A percentile compares a stretch with the other conserved stretches of the same genome.
phyloP scores from a whole-genome alignment of 495 filamentous ascomycete species.

The Aspergillus funiculosus region DNA sequence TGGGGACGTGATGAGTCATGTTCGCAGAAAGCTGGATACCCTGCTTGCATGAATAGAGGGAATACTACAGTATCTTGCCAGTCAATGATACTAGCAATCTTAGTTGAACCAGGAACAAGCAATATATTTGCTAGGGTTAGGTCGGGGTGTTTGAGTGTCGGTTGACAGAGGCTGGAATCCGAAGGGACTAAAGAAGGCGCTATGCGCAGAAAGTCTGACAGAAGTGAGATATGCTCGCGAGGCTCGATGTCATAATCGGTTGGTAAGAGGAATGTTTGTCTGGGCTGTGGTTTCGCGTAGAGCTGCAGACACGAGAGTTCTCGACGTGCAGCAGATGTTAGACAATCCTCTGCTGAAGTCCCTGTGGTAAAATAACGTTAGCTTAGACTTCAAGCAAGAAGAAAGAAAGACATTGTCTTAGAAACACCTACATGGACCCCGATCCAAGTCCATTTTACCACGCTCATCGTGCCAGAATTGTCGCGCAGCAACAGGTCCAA shows the following conservation, averaged over 20 bases:
- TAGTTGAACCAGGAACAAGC: slow-evolving; percentile 25
- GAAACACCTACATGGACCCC: slow-evolving; percentile 33
- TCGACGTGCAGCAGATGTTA: slow-evolving; percentile 32
- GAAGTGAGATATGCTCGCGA: slow-evolving; percentile 26
- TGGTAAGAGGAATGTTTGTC: slow-evolving; percentile 31
- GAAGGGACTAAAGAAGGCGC: slow-evolving; percentile 25
- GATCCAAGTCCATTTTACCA: slow-evolving; percentile 26
- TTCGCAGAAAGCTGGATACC: slow-evolving; percentile 37
- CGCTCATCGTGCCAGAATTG: slow-evolving; percentile 38
- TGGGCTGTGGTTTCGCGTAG: slow-evolving; percentile 29
- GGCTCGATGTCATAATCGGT: slow-evolving; percentile 27
- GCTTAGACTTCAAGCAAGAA: not conserved
- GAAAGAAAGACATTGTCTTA: slow-evolving; percentile 3
- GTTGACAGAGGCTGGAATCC: slow-evolving; percentile 16
- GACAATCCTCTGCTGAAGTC: slow-evolving; percentile 26
- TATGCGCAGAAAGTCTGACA: slow-evolving; percentile 27
- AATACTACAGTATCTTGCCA: slow-evolving; percentile 31
- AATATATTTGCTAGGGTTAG: slow-evolving; percentile 31
- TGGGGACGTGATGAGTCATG: slow-evolving; percentile 29
- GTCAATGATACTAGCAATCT: slow-evolving; percentile 34
- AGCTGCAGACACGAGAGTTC: slow-evolving; percentile 26
- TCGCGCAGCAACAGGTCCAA: slow-evolving; percentile 32
- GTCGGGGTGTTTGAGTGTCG: slow-evolving; percentile 32
- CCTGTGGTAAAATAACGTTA: slow-evolving; percentile 17
- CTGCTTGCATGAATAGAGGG: slow-evolving; percentile 31